Conservation (phyloP, 345 rosid species). For the Psidium guajava region DNA sequence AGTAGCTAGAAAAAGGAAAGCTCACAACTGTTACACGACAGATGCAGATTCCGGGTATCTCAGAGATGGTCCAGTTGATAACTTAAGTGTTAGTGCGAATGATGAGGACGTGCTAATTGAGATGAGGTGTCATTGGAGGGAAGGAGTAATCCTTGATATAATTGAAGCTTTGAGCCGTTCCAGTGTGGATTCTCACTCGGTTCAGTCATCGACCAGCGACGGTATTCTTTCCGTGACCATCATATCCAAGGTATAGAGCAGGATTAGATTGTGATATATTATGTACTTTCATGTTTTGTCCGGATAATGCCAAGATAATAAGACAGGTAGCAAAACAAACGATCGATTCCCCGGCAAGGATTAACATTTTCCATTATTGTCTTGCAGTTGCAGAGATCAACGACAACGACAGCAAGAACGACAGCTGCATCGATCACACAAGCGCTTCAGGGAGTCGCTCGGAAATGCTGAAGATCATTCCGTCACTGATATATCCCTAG, state of each 20-base stretch:
- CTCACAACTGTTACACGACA: constrained; percentile 15
- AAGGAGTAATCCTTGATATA: constrained; percentile 68
- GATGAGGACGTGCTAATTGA: constrained; percentile 54
- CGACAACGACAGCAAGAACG: constrained; percentile 8
- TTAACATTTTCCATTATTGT: background rate
- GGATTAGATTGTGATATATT: background rate
- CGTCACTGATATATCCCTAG: background rate
- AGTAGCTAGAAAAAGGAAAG: constrained; percentile 48
- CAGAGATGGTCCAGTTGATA: constrained; percentile 28
- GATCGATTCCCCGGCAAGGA: background rate
- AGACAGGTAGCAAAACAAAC: background rate
- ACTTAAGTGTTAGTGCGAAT: constrained; percentile 23
- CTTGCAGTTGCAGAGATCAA: constrained; percentile 52
- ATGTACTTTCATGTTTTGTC: background rate
- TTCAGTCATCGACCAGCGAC: constrained; percentile 53
- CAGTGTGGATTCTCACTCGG: constrained; percentile 63
- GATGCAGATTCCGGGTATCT: constrained; percentile 28
- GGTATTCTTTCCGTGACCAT: constrained; percentile 56
- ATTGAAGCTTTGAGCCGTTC: constrained; percentile 57
- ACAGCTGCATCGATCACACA: constrained; percentile 40
- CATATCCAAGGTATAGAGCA: constrained; percentile 49
- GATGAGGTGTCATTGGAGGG: constrained; percentile 69
- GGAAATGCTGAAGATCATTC: constrained; percentile 31
- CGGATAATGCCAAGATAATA: background rate
- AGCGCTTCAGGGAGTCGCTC: constrained; percentile 47